Base-by-base conservation (phyloP, 2,329 filamentous ascomycete genomes). In the Harringtonia aguacate region DNA sequence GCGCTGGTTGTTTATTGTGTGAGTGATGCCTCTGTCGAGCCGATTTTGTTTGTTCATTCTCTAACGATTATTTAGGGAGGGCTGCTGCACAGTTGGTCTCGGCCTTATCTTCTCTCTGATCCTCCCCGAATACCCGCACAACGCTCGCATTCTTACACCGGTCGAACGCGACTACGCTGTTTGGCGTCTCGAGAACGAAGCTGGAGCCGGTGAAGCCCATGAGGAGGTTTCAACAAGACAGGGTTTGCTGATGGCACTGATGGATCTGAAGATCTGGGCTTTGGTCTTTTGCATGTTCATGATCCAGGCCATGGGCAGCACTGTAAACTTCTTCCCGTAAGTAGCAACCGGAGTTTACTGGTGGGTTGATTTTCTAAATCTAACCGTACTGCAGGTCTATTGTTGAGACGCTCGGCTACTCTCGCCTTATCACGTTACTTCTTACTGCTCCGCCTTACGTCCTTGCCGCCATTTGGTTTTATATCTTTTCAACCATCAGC, bases 381-480 rank as follows among this genome's bases (percentile, higher is more conserved):
- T 22, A 10, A 13, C n/a, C 14, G 12, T 18, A 5, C 13, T 39
- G 27, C 35, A 39, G 36, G 12, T 17, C 59, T 0, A 53, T 63
- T 4, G 56, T 63, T 20, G 49, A 47, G 3, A 55, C 59, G 0
- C 53, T 63, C 12, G 52, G 55, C 9, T 63, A 57, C 41, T 51
- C 49, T 41, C 48, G 55, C 48, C 68, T 62, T 2, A 55, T 64
- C 44, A 68, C 59, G 6, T 52, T 72, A 6, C 58, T 72, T 7
- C 59, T 72, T 6, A 72, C 68, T 0, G 64, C 62, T 3, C 68
- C 68, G 0, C 68, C 68, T 1, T 70, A 69, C 35, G 56, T 68
- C 12, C 56, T 67, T 5, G 63, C 64, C 0, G 62, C 56, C 7
- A 52, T 54, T 5, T 53, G 64, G 39, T 41, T 41, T 22, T 41